Evolutionary conservation across 305 asterid genomes (phyloP).

Genomic region (Stenogyne calaminthoides): DNA sequence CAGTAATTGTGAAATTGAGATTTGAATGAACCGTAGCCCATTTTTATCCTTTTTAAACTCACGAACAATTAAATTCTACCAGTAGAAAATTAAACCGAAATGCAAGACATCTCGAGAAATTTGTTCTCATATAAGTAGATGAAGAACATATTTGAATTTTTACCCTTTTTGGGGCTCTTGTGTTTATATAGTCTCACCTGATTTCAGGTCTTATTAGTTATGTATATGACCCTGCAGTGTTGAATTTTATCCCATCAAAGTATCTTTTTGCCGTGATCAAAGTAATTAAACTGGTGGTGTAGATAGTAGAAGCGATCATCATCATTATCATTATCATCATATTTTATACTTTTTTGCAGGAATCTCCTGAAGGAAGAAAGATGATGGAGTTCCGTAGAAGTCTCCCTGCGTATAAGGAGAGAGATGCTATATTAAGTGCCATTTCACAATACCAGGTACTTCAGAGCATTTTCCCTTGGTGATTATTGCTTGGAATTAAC

Average conservation of each 20-base stretch:
- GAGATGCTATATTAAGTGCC: conserved; percentile 69
- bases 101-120: conserved; percentile 14
- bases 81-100: neutral
- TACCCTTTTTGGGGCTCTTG: conserved; percentile 4
- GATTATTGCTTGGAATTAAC: conserved; percentile 25
- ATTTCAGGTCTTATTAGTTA: conserved; percentile 1
- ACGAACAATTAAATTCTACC: neutral
- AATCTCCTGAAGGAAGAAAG: conserved; percentile 74
- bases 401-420: conserved; percentile 91
- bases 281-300: conserved; percentile 28
- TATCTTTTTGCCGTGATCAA: conserved; percentile 4
- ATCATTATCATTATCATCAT: conserved; percentile 1
- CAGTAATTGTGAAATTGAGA: conserved; percentile 2
- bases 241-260: conserved; percentile 4
- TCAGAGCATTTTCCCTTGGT: conserved; percentile 26
- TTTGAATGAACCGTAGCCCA: neutral
- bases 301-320: conserved; percentile 22
- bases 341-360: conserved; percentile 44
- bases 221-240: neutral
- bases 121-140: conserved; percentile 4
- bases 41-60: conserved; percentile 20
- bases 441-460: conserved; percentile 81
- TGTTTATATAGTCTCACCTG: neutral
- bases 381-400: conserved; percentile 70
- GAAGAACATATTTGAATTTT: neutral